A percentile compares a stretch with the other conserved stretches of the same genome.
phyloP scores from a whole-genome alignment of 2,329 filamentous ascomycete species.

The Tolypocladium tundrense region DNA sequence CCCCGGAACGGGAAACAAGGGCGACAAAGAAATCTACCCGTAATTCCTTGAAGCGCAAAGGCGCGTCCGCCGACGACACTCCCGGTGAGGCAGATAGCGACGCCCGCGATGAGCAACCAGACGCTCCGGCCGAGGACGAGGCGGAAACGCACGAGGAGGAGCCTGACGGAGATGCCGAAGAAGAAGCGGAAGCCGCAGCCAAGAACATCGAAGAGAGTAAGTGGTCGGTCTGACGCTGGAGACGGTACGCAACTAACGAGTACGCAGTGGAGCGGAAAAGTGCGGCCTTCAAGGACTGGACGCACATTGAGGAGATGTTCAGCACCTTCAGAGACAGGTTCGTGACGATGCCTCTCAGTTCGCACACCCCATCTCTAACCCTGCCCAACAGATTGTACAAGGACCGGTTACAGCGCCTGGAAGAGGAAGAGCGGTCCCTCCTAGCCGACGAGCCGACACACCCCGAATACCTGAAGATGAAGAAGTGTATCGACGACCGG shows the following conservation, averaged over 20 bases:
- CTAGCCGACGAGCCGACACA: conserved; percentile 59
- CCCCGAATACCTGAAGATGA: conserved; percentile 83
- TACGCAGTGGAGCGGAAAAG: conserved; percentile 63
- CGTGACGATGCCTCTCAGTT: conserved; percentile 13
- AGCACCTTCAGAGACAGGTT: conserved; percentile 72
- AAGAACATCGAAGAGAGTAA: conserved; percentile 57
- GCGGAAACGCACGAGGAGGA: conserved; percentile 41
- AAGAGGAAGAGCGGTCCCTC: conserved; percentile 56
- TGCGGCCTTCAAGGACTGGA: conserved; percentile 68
- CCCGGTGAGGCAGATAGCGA: conserved; percentile 21
- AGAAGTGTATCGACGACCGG: conserved; percentile 74
- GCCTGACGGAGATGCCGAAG: conserved; percentile 44
- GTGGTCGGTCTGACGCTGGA: conserved; percentile 12
- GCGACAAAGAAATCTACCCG: conserved; percentile 31
- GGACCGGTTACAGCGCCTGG: conserved; percentile 74
- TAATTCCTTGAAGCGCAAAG: conserved; percentile 28
- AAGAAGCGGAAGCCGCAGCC: conserved; percentile 47
- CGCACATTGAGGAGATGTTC: conserved; percentile 80
- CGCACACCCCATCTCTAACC: background rate
- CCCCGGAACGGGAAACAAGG: conserved; percentile 19
- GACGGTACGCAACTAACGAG: conserved; percentile 9
- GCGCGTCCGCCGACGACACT: conserved; percentile 12
- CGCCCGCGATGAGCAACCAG: conserved; percentile 19
- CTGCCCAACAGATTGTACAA: conserved; percentile 61
- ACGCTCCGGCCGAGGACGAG: conserved; percentile 28